Evolutionary conservation across 164 flowering plant species (phyloP), one percentile per base, ranked within the genome.

Genomic region (Vitis cinerea): DNA sequence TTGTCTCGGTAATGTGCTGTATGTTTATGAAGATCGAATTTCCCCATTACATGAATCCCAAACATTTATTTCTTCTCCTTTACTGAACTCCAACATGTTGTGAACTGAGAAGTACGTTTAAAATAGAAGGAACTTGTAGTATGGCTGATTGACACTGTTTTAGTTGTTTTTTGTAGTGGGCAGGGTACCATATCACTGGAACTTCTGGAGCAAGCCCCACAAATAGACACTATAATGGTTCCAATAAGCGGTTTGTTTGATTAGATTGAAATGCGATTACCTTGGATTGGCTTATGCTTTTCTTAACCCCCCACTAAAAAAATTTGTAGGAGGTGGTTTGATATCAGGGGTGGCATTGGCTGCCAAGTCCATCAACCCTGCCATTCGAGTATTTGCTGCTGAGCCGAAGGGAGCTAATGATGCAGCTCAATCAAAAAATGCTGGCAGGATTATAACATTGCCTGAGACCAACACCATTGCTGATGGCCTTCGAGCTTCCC

Each of bases 331-430:
- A 59, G 98, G 97, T 59, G 97, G 98, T 67, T 74, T 94, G 70
- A 89, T 92, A 71, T 94, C 97, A 16, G 97, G 98, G 50, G 91
- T 94, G 72, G 84, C 97, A 66, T 76, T 94, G 81, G 97, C 95
- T 73, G 94, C 97, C 64, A 94, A 92, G 80, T 81, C 93, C 59
- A 86, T 92, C 66, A 94, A 92, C 61, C 97, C 98, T 16, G 27
- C 77, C 58, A 89, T 94, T 67, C 85, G 86, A 61, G 68, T 92
- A 72, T 77, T 94, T 55, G 97, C 95, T 75, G 97, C 97, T 50
- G 97, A 94, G 74, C 97, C 99, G 5, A 84, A 50, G 64, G 95
- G 99, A 58, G 99, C 99, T 63, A 81, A 94, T 81, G 97, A 94
- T 88, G 97, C 95, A 49, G 89, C 91, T 71, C 87, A 61, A 65